Evolutionary conservation across 768 basidiomycete species (phyloP).

Genomic region (Xerocomellus intermedius): DNA sequence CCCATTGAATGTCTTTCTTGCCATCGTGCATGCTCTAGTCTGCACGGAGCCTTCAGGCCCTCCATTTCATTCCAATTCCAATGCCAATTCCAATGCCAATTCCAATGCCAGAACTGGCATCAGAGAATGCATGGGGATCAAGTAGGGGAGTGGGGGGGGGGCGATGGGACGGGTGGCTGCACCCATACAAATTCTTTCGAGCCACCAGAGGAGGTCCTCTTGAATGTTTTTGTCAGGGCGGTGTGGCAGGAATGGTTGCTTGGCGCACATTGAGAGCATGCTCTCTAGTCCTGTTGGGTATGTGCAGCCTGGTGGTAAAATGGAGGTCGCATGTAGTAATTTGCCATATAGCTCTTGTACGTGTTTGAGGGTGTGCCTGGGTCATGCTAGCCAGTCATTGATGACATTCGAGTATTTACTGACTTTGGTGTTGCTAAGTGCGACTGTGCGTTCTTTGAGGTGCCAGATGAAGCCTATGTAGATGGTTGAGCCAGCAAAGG

Average conservation of each 20-base stretch:
- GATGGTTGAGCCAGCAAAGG: not conserved
- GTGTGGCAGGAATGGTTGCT: conserved; percentile 32
- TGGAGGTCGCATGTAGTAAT: conserved; percentile 12
- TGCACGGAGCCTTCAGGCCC: too few species aligned
- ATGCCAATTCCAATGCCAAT: too few species aligned
- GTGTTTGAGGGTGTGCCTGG: not conserved
- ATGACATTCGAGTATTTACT: not conserved
- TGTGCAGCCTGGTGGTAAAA: conserved; percentile 32
- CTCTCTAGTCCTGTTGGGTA: conserved; percentile 33
- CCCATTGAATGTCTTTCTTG: not conserved
- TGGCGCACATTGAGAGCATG: too few species aligned
- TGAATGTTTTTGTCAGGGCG: not conserved
- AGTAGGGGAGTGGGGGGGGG: too few species aligned
- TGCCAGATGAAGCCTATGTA: not conserved
- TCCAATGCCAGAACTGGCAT: too few species aligned
- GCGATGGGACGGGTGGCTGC: too few species aligned
- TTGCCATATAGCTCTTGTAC: conserved; percentile 7
- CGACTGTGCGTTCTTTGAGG: not conserved
- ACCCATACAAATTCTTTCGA: not conserved
- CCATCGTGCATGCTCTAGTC: too few species aligned
- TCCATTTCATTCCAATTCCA: too few species aligned
- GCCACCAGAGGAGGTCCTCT: conserved; percentile 1
- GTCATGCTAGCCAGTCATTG: not conserved
- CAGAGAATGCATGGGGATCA: too few species aligned
- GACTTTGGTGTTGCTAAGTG: too few species aligned